Conservation (phyloP, 345 rosid species). For the Eucalyptus regnans region DNA sequence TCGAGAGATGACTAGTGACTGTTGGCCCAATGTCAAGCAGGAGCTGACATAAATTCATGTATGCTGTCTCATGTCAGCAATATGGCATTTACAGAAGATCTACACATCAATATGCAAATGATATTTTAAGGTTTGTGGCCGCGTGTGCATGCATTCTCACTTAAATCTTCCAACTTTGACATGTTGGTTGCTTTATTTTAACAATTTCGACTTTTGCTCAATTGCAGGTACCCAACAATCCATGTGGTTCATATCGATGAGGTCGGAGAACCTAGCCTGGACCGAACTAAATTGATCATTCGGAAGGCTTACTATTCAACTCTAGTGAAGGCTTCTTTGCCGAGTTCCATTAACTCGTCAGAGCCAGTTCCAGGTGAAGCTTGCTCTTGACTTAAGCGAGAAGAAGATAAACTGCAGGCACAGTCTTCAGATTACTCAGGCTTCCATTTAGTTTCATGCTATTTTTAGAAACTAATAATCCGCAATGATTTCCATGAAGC, state of each 20-base stretch:
- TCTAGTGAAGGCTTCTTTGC: conserved; percentile 61
- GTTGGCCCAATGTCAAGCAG: not conserved
- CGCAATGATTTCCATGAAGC: no score
- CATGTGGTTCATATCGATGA: conserved; percentile 94
- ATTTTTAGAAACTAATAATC: no score
- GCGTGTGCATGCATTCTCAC: conserved; percentile 21
- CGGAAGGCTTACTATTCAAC: conserved; percentile 70
- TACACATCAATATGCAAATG: conserved; percentile 67
- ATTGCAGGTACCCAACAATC: conserved; percentile 69
- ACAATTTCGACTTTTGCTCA: not conserved
- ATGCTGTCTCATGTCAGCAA: conserved; percentile 88
- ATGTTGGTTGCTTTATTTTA: not conserved
- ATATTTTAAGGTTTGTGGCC: conserved; percentile 79
- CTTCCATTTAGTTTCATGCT: no score
- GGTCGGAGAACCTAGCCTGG: conserved; percentile 71
- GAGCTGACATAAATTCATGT: conserved; percentile 94
- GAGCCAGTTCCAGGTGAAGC: conserved; percentile 68
- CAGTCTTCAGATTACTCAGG: no score
- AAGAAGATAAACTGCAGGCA: not conserved
- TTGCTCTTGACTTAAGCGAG: not conserved
- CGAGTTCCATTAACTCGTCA: conserved; percentile 66
- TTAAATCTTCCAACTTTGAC: not conserved
- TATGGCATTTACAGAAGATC: conserved; percentile 89
- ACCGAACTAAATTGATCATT: conserved; percentile 44
- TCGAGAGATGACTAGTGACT: no score